phyloP scores from a whole-genome alignment of 2,329 filamentous ascomycete species.

The Camillea tinctor region DNA sequence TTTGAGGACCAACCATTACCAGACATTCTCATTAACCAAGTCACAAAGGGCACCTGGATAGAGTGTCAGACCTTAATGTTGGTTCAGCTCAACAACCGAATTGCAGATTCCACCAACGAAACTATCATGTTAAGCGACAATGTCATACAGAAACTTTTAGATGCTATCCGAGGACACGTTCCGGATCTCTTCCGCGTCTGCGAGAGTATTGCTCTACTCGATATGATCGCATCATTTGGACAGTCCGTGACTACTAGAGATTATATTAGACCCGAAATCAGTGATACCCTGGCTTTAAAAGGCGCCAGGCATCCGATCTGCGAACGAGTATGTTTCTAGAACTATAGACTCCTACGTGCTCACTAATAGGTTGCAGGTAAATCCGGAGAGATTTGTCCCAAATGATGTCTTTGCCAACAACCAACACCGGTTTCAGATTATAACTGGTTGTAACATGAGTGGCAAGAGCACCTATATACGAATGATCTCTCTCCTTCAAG shows the following conservation, averaged over 20 bases:
- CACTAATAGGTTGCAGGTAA: constrained; percentile 44
- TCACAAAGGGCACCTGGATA: constrained; percentile 69
- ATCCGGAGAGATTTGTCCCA: constrained; percentile 69
- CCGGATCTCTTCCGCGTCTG: constrained; percentile 78
- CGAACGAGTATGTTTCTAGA: constrained; percentile 54
- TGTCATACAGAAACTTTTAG: constrained; percentile 69
- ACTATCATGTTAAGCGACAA: constrained; percentile 80
- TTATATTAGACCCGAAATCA: constrained; percentile 66
- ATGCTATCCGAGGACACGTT: constrained; percentile 68
- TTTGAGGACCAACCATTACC: constrained; percentile 62
- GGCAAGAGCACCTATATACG: constrained; percentile 96
- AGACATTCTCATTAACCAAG: constrained; percentile 72
- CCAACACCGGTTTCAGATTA: constrained; percentile 82
- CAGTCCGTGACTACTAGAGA: constrained; percentile 64
- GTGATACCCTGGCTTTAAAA: constrained; percentile 68
- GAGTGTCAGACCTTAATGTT: constrained; percentile 87
- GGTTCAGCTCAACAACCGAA: constrained; percentile 75
- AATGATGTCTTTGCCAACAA: constrained; percentile 87
- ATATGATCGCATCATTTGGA: constrained; percentile 79
- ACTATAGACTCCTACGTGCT: neutral
- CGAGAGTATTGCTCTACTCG: constrained; percentile 81
- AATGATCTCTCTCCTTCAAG: constrained; percentile 75
- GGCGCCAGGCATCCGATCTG: constrained; percentile 75
- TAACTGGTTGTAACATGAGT: constrained; percentile 98
- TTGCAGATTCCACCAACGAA: constrained; percentile 79